Evolutionary conservation across 2,329 filamentous ascomycete genomes (phyloP), one percentile per base, ranked within the genome.

Genomic region (Aspergillus jensenii): DNA sequence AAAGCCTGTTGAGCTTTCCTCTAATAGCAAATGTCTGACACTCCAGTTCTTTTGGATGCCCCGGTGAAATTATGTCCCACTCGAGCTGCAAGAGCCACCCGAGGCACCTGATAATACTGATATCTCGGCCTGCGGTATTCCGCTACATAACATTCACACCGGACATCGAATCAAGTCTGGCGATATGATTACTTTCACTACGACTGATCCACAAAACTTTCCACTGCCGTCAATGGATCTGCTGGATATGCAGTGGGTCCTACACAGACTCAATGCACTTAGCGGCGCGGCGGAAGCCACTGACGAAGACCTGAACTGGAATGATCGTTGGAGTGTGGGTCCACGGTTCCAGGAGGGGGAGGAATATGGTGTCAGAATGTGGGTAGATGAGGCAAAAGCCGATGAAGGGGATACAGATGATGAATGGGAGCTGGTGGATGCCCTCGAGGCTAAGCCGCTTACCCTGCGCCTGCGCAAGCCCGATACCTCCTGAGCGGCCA

Each of bases 171-270:
- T 50, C 15, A 5, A 33, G 33, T 43, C 25, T 1, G 53, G 46
- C 0, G 37, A 56, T 12, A 21, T 31, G 2, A 7, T 56, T 0
- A 45, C 25, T 5, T 56, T 50, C 4, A 43, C 5, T 3, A 56
- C 53, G 1, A 14, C 25, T 2, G 37, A 56, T 17, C 46, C 53
- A 4, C n/a, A 50, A 1, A n/a, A 6, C 1, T 14, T 35, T 14
- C 40, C 54, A 0, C 31, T 51, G 3, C 54, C 54, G 15, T 56
- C 54, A 1, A 15, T 25, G 2, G 54, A 51, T 2, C 27, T 56
- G 3, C 19, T 56, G 4, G 7, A 45, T 2, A 21, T 56, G 39
- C 54, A 56, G 54, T 56, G 54, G 54, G 8, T 39, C 2, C 2
- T 56, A 2, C 17, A 56, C 27, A 25, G 40, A 11, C 19, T 51